Percentiles rank a stretch among this genome's conserved stretches.
Evolutionary conservation across 1,139 yeast genomes (phyloP).

Genomic region (Suhomyces panamericanus): DNA sequence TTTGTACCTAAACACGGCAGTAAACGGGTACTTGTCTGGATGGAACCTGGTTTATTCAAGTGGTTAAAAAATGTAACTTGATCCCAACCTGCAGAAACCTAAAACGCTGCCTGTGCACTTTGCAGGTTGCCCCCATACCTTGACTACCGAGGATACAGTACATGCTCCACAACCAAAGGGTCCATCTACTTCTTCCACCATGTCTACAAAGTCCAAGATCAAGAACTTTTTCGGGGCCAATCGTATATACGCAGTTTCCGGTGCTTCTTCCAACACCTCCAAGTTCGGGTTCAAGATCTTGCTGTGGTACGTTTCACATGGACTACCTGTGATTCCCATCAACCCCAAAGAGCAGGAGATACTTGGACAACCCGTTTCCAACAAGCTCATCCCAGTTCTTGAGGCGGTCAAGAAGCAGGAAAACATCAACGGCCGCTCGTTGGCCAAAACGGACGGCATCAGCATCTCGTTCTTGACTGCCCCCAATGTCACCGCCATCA

Average conservation of each 20-base stretch:
- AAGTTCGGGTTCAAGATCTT: constrained; percentile 75
- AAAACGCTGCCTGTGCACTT: neutral
- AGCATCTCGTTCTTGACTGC: constrained; percentile 73
- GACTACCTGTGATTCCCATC: constrained; percentile 64
- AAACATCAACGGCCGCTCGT: constrained; percentile 28
- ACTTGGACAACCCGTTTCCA: constrained; percentile 43
- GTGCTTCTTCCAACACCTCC: constrained; percentile 64
- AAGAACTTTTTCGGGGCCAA: constrained; percentile 51
- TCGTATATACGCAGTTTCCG: constrained; percentile 66
- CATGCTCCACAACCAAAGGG: too few species aligned
- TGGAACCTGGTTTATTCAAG: too few species aligned
- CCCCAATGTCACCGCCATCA: constrained; percentile 54
- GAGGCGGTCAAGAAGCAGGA: constrained; percentile 24
- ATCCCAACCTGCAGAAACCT: neutral
- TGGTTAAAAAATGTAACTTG: neutral
- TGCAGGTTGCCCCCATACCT: neutral
- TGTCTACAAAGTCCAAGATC: constrained; percentile 44
- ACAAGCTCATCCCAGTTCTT: constrained; percentile 36
- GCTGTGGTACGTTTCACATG: constrained; percentile 62
- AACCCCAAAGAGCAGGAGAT: constrained; percentile 57
- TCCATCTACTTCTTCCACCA: constrained; percentile 10
- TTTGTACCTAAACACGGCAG: neutral
- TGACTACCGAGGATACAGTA: neutral
- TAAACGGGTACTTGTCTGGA: too few species aligned
- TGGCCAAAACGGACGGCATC: constrained; percentile 41